Evolutionary conservation across 1,284 basidiomycete genomes (phyloP), one percentile per base, ranked within the genome.

Genomic region (Papiliotrema flavescens): DNA sequence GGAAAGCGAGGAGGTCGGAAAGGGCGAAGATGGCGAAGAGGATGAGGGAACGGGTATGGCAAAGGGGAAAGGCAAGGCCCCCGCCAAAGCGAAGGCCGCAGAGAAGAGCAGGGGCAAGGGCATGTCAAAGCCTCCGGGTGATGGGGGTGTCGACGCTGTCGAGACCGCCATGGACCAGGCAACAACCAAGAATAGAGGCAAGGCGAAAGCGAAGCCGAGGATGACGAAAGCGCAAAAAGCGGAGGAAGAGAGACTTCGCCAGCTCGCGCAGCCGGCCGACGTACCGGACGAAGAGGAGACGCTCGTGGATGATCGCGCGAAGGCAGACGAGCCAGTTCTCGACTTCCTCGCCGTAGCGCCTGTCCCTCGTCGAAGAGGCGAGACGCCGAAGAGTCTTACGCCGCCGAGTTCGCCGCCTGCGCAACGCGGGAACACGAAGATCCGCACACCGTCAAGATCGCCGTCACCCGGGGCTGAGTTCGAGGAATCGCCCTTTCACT

Each of bases 271-370:
- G n/a, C n/a, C n/a, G n/a, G n/a, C n/a, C n/a, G n/a, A n/a, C n/a
- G n/a, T n/a, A n/a, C n/a, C n/a, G n/a, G 47, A 55, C 41, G 50
- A 56, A n/a, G 55, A 44, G 22, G 53, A 51, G 13, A 53, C 47
- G 26, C 34, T 39, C 22, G 56, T 46, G 20, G n/a, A 49, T 35
- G 19, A 5, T 6, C 28, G 28, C 28, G 43, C 44, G 52, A 56
- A 20, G 56, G 53, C n/a, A 42, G 57, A 11, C 53, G 58, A 32
- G 51, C 49, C 55, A 4, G 69, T 65, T 15, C 42, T 70, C 11
- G 71, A 72, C 45, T 75, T 75, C 49, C 70, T 75, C 63, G 37
- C 49, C 6, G 56, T 57, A 23, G 63, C 67, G 2, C 46, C 60
- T 22, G 63, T 66, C 14, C 57, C 64, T 0, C 22, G 58, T 2